Percentiles rank a stretch among this genome's conserved stretches.
Evolutionary conservation across 1,139 yeast genomes (phyloP).

Genomic region (Scheffersomyces parashehatae): DNA sequence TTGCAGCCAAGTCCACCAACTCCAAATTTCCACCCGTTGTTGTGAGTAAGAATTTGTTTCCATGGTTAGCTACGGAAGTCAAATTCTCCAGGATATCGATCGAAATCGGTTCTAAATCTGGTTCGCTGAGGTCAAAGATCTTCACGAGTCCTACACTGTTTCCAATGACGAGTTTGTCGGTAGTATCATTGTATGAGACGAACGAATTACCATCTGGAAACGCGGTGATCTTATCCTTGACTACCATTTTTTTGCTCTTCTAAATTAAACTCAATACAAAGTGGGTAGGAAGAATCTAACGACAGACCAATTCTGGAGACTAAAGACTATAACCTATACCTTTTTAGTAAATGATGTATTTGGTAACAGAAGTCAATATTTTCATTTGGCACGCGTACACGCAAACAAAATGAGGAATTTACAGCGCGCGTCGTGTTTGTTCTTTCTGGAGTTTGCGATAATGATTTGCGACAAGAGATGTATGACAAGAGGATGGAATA

Average conservation of each 20-base stretch:
- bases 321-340: no score
- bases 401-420: no score
- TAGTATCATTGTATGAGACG: conserved; percentile 34
- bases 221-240: conserved; percentile 31
- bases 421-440: no score
- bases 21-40: conserved; percentile 40
- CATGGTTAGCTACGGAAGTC: conserved; percentile 30
- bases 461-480: no score
- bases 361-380: no score
- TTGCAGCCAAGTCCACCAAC: conserved; percentile 21
- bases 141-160: conserved; percentile 54
- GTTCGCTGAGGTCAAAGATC: conserved; percentile 44
- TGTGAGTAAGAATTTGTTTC: conserved; percentile 26
- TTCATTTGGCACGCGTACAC: no score
- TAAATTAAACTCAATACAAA: no score
- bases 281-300: no score
- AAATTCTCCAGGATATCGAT: conserved; percentile 50
- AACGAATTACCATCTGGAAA: conserved; percentile 51
- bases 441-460: no score
- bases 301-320: no score
- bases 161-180: conserved; percentile 46
- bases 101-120: conserved; percentile 56
- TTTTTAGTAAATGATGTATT: no score
- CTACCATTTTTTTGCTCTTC: conserved; percentile 8
- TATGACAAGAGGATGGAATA: no score